Base-by-base conservation (phyloP, 2,329 filamentous ascomycete genomes). In the Septoria linicola region DNA sequence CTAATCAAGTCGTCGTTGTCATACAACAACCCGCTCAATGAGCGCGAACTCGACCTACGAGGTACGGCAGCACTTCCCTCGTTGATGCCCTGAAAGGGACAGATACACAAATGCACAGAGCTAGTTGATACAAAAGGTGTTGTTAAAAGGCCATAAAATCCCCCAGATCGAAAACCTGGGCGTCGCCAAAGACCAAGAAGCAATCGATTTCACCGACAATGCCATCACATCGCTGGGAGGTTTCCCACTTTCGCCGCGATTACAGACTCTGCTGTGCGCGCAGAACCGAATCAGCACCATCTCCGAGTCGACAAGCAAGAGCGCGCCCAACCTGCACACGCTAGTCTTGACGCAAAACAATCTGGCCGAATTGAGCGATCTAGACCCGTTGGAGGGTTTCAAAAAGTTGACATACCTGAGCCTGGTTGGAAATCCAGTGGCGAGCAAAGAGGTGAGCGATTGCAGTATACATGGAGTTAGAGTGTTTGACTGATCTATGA, bases 31-130 rank as follows among this genome's bases (percentile, higher is more conserved):
- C 91, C 92, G 71, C 82, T 99, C 73, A 95, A 93, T 77, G 93
- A 99, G 81, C 89, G 93, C 74, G 93, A 99, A 82, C 84, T 99
- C 72, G 91, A 97, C 80, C 89, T 99, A 67, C 85, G 93, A 96
- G 93, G 93, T 97, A 88, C 84, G 90, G 53, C 83, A 48, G 31
- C 59, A 57, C 64, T 59, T 59, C 51, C 57, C 59, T 58, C 56
- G 52, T 49, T 37, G 53, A 60, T 67, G 64, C 81, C 75, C 76
- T 83, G 87, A 87, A 89, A 95, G 89, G 89, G 84, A 80, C 88
- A 92, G 90, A 93, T 95, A 83, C 89, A 88, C 88, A 90, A n/a
- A 82, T 41, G 43, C 53, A 44, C 40, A 76, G 71, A 70, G 66
- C 66, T 66, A 67, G 67, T 66, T 70, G 62, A 70, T 68, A 63